Evolutionary conservation across 2,329 filamentous ascomycete species (phyloP), one percentile per base, ranked within the genome.

Genomic region (Trichoderma sp.): DNA sequence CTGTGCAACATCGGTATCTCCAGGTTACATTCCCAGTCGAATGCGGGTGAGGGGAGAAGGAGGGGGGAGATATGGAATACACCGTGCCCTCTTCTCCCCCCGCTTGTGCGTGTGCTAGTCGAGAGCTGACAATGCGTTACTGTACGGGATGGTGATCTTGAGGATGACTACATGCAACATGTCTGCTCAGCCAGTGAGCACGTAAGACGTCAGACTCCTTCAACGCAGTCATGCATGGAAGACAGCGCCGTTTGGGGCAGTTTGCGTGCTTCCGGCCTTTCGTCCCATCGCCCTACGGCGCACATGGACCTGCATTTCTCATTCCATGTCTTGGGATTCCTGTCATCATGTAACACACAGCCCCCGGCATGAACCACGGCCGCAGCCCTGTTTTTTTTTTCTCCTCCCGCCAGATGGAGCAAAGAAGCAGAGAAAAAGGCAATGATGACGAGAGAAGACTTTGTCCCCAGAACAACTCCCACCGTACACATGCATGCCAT

Each of bases 301-400:
- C 47, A 66, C 20, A 65, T 66, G 63, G 63, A 66, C 63, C 63
- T 66, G 63, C 63, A 66, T 53, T 30, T 53, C 63, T 66, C 63
- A 55, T 66, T 32, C 30, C n/a, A 66, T 36, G 47, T 36, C 63
- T 28, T 53, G 30, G 63, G 63, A 66, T 64, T 53, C 26, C 53
- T 55, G 63, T 36, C 43, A 26, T 66, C 20, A 55, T 66, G 63
- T 28, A 66, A 55, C 63, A 66, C 63, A 55, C 63, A 66, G 39
- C 36, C 63, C 63, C 47, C 47, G 63, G 63, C 63, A 66, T 55
- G 63, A 66, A 55, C 47, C 47, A 66, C 30, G 30, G 20, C 63
- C 63, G 63, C 47, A 53, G 30, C 63, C 32, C 43, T 34, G 39
- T 43, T 43, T 43, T 36, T 12, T 13, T 15, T 43, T n/a, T n/a